Evolutionary conservation across 257 asterid genomes (phyloP).

Genomic region (Gentiana straminea): DNA sequence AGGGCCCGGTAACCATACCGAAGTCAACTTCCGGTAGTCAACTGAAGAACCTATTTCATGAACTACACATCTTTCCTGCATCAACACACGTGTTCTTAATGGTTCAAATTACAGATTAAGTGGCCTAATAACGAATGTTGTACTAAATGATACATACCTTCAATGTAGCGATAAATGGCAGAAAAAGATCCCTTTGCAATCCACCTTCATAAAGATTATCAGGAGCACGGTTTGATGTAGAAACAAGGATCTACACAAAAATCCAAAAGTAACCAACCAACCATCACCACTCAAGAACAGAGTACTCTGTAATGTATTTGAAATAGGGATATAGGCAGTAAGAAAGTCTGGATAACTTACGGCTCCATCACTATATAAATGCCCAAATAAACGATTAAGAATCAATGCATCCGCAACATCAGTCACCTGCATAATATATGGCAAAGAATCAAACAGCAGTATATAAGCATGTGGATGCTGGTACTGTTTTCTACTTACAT

Average conservation of each 20-base stretch:
- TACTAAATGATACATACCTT: slow-evolving; percentile 35
- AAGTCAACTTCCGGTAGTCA: slow-evolving; percentile 81
- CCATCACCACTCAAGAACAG: slow-evolving; percentile 5
- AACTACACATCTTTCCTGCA: slow-evolving; percentile 79
- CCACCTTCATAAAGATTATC: slow-evolving; percentile 92
- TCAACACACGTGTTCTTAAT: slow-evolving; percentile 6
- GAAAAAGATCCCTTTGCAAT: slow-evolving; percentile 82
- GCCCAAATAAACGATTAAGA: slow-evolving; percentile 69
- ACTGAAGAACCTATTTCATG: slow-evolving; percentile 82
- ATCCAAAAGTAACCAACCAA: background rate
- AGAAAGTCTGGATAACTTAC: slow-evolving; percentile 35
- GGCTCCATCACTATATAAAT: slow-evolving; percentile 62
- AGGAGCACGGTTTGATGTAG: slow-evolving; percentile 95
- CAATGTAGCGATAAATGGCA: slow-evolving; percentile 73
- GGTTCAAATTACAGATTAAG: too few species aligned
- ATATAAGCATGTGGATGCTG: background rate
- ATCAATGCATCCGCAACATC: slow-evolving; percentile 93
- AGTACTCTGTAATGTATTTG: background rate
- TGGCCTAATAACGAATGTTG: background rate
- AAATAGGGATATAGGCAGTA: background rate
- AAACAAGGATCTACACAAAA: slow-evolving; percentile 56
- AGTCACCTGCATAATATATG: slow-evolving; percentile 40
- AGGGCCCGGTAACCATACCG: slow-evolving; percentile 31
- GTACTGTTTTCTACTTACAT: slow-evolving; percentile 7
- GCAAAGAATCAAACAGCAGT: slow-evolving; percentile 1